phyloP scores from a whole-genome alignment of 495 filamentous ascomycete genomes.

The Astrocystis sublimbata region DNA sequence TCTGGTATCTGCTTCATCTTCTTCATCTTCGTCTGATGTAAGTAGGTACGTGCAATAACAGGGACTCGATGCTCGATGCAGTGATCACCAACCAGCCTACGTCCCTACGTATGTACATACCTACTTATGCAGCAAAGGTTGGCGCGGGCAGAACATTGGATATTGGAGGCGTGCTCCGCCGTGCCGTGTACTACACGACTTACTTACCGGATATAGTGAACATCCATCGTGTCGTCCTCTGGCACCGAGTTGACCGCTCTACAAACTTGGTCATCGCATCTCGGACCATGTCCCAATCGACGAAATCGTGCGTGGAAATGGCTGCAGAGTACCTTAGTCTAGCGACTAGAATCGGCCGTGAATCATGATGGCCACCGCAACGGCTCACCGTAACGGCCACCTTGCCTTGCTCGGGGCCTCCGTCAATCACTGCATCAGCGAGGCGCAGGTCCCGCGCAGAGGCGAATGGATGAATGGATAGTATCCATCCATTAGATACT shows the following conservation, averaged over 20 bases:
- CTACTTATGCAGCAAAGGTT: no score
- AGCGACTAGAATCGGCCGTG: neutral
- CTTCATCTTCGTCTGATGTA: no score
- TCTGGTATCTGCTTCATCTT: neutral
- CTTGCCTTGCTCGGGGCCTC: neutral
- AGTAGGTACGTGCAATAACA: no score
- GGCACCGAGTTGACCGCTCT: no score
- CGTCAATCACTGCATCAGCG: neutral
- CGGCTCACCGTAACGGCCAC: neutral
- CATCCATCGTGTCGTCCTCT: no score
- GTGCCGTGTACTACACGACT: no score
- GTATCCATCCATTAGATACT: neutral
- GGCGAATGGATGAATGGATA: neutral
- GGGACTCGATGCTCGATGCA: no score
- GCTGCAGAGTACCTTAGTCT: neutral
- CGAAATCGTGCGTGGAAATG: neutral
- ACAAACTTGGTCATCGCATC: neutral
- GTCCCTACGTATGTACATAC: neutral
- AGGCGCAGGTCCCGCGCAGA: slow-evolving; percentile 11
- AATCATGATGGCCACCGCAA: neutral
- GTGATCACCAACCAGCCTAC: no score
- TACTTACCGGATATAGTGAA: no score
- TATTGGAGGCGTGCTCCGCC: neutral
- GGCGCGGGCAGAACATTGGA: neutral
- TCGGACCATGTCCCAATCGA: neutral